Evolutionary conservation across 345 rosid genomes (phyloP).

Genomic region (Psidium guajava): DNA sequence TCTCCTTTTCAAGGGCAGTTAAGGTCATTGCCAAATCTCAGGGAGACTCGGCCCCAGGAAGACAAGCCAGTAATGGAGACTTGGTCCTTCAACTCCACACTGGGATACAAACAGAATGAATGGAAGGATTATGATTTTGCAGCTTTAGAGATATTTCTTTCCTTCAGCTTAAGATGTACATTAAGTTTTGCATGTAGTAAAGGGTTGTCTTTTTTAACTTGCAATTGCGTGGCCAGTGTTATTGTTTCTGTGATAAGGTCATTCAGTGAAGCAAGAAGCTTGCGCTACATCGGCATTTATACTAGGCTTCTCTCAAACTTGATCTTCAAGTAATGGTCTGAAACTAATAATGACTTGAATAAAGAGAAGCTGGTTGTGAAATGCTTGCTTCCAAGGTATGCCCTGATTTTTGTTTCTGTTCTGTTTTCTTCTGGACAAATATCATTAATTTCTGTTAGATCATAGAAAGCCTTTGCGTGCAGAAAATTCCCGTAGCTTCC

Average conservation of each 20-base stretch:
- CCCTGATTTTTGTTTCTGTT: neutral
- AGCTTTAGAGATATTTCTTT: neutral
- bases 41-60: neutral
- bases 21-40: neutral
- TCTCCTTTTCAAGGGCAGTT: neutral
- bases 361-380: neutral
- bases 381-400: neutral
- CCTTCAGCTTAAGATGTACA: constrained; percentile 6
- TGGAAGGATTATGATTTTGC: constrained; percentile 7
- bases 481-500: neutral
- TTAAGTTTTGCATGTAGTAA: neutral
- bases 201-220: neutral
- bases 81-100: neutral
- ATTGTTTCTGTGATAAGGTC: neutral
- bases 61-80: neutral
- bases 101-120: neutral
- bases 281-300: neutral
- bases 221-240: neutral
- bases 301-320: neutral
- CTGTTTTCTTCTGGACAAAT: neutral
- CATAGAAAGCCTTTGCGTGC: neutral
- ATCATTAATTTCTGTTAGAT: neutral
- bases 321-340: neutral
- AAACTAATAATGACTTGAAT: neutral
- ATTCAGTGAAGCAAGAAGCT: neutral